Evolutionary conservation across 352 stramenopile species (phyloP).

Genomic region (Phytophthora sp.): DNA sequence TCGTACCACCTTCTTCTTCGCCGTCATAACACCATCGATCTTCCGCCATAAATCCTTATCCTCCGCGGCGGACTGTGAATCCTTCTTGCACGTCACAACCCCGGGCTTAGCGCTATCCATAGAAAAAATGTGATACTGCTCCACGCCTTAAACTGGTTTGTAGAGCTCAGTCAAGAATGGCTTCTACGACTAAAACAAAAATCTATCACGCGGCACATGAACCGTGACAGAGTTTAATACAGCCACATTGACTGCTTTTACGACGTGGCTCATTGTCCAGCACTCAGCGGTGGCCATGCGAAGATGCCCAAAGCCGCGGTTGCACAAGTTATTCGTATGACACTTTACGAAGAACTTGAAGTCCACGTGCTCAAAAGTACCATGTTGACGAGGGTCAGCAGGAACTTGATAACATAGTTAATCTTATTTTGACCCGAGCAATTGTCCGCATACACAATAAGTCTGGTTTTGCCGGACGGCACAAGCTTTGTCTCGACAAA

Average conservation of each 20-base stretch:
- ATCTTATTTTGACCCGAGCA: background rate
- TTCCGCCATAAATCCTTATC: slow-evolving; percentile 10
- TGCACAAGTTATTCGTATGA: slow-evolving; percentile 22
- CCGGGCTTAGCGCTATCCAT: background rate
- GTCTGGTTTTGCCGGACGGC: background rate
- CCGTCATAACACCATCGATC: slow-evolving; percentile 7
- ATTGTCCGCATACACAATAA: slow-evolving; percentile 1
- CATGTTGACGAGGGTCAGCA: slow-evolving; percentile 9
- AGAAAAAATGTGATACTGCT: slow-evolving; percentile 22
- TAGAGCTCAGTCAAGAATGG: background rate
- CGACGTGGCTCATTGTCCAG: slow-evolving; percentile 21
- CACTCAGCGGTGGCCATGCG: background rate
- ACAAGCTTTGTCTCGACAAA: background rate
- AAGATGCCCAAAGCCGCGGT: slow-evolving; percentile 26
- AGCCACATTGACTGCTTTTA: slow-evolving; percentile 4
- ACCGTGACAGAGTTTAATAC: too few relatives aligned
- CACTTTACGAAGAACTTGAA: slow-evolving; percentile 34
- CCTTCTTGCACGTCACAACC: slow-evolving; percentile 5
- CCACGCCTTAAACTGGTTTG: slow-evolving; percentile 1
- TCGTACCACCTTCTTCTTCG: background rate
- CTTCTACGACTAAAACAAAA: slow-evolving; percentile 4
- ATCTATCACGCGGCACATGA: background rate
- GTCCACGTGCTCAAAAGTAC: slow-evolving; percentile 1
- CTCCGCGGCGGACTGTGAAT: background rate
- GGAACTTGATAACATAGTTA: slow-evolving; percentile 7